phyloP scores from a whole-genome alignment of 2,329 filamentous ascomycete genomes.

The Helicocarpus griseus region DNA sequence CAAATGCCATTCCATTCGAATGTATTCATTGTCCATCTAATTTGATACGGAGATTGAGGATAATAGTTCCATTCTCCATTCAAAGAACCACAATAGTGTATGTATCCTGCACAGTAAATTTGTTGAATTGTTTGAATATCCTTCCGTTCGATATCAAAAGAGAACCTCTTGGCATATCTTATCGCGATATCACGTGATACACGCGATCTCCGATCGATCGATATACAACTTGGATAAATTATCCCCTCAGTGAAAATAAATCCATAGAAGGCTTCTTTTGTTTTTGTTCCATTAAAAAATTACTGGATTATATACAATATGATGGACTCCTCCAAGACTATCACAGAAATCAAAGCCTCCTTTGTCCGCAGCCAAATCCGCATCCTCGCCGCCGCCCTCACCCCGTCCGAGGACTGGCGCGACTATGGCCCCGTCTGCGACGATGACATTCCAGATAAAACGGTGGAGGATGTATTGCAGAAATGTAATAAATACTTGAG shows the following conservation, averaged over 20 bases:
- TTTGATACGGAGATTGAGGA: too few relatives aligned
- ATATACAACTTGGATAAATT: background rate
- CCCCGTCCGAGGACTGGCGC: slow-evolving; percentile 39
- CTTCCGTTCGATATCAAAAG: background rate
- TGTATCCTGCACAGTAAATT: too few relatives aligned
- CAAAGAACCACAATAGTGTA: too few relatives aligned
- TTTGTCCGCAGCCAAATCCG: slow-evolving; percentile 45
- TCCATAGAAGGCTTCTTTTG: too few relatives aligned
- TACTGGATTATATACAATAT: too few relatives aligned
- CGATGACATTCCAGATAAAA: slow-evolving; percentile 38
- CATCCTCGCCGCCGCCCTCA: slow-evolving; percentile 40
- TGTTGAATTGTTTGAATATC: too few relatives aligned
- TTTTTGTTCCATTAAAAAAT: too few relatives aligned
- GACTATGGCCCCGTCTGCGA: slow-evolving; percentile 26
- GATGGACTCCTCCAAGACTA: slow-evolving; percentile 35
- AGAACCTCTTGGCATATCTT: background rate
- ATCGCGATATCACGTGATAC: background rate
- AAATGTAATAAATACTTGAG: slow-evolving; percentile 39
- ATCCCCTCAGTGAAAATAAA: too few relatives aligned
- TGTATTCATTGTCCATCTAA: too few relatives aligned
- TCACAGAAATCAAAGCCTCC: slow-evolving; percentile 41
- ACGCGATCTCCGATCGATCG: background rate
- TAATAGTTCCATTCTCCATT: too few relatives aligned
- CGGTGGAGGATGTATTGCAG: slow-evolving; percentile 41
- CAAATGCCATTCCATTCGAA: too few relatives aligned